phyloP scores from a whole-genome alignment of 2,329 filamentous ascomycete genomes.

The Venturia oleaginea region DNA sequence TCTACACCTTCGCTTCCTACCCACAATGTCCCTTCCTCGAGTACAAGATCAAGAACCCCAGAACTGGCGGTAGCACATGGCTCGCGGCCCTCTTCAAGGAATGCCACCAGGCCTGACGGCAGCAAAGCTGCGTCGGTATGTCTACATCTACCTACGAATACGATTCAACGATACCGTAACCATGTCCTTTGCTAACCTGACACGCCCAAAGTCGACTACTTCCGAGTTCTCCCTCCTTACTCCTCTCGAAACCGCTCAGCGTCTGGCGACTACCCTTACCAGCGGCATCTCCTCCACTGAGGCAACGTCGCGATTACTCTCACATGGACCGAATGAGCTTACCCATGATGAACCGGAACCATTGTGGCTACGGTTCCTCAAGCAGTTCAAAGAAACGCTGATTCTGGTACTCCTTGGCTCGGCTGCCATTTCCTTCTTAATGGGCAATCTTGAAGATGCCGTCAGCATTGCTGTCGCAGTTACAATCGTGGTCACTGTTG shows the following conservation, averaged over 20 bases:
- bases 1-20: conserved; percentile 8
- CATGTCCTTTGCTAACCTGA: not conserved
- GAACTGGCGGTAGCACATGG: conserved; percentile 7
- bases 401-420: conserved; percentile 88
- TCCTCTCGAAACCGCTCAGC: conserved; percentile 67
- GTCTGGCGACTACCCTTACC: conserved; percentile 71
- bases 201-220: conserved; percentile 33
- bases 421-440: conserved; percentile 75
- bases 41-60: conserved; percentile 8
- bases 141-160: not conserved
- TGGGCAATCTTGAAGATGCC: conserved; percentile 91
- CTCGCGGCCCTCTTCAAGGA: not conserved
- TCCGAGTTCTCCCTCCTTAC: conserved; percentile 55
- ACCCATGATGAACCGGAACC: conserved; percentile 90
- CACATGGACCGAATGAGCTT: conserved; percentile 86
- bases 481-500: conserved; percentile 91
- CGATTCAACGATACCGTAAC: too few relatives aligned
- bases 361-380: conserved; percentile 87
- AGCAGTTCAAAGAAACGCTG: conserved; percentile 93
- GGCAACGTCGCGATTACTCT: conserved; percentile 67
- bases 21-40: conserved; percentile 7
- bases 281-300: conserved; percentile 74
- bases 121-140: conserved; percentile 11
- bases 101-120: not conserved
- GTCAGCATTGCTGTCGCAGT: conserved; percentile 93